These are phyloP conservation scores for Fonsecaea monophora DNA, from an alignment of 2,329 filamentous ascomycete species.

Conservation along the genomic window DNA sequence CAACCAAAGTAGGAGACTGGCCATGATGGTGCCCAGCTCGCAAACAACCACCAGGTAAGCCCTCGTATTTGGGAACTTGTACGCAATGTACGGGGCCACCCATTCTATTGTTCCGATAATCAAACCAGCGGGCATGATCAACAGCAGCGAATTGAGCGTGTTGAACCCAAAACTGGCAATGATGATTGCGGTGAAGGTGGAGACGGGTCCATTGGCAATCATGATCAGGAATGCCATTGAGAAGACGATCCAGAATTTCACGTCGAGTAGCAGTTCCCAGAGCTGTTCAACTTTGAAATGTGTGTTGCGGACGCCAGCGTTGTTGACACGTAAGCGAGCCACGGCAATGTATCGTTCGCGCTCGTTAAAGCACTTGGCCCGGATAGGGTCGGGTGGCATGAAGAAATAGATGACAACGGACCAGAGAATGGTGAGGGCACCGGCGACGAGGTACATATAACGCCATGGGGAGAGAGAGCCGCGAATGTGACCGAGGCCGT, in stretches of 20 bases:
- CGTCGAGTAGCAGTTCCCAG: conserved; percentile 61
- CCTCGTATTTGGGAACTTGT: conserved; percentile 46
- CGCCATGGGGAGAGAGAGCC: conserved; percentile 68
- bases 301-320: conserved; percentile 68
- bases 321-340: conserved; percentile 66
- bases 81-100: conserved; percentile 51
- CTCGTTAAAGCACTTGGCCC: conserved; percentile 70
- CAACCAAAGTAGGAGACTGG: conserved; percentile 54
- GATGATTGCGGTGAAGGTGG: conserved; percentile 73
- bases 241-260: conserved; percentile 68
- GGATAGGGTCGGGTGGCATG: conserved; percentile 67
- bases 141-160: conserved; percentile 69
- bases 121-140: conserved; percentile 55
- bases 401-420: conserved; percentile 69
- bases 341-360: conserved; percentile 70
- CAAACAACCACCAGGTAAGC: conserved; percentile 52
- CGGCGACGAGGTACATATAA: conserved; percentile 72
- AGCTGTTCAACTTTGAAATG: conserved; percentile 67
- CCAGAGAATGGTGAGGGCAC: conserved; percentile 64
- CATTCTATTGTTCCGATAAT: conserved; percentile 50
- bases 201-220: conserved; percentile 70
- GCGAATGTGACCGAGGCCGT: conserved; percentile 69
- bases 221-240: conserved; percentile 72
- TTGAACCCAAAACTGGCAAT: conserved; percentile 73
- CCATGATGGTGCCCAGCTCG: conserved; percentile 53